Evolutionary conservation across 2,329 filamentous ascomycete species (phyloP).

Genomic region (Coniochaeta sp.): DNA sequence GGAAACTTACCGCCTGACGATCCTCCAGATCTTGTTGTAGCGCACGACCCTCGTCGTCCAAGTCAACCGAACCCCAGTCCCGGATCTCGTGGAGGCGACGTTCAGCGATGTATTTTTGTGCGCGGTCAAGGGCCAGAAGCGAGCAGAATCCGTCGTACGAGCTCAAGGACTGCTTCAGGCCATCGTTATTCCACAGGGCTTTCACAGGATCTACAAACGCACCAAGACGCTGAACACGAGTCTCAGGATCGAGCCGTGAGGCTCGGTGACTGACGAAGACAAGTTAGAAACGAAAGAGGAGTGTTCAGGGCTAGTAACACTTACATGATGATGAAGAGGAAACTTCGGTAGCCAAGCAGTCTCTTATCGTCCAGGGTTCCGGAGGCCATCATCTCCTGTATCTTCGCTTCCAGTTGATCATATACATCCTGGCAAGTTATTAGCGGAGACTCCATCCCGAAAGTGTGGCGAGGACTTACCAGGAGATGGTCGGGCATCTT

Average conservation of each 20-base stretch:
- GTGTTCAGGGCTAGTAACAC: conserved; percentile 13
- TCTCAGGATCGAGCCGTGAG: conserved; percentile 61
- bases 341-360: conserved; percentile 78
- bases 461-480: conserved; percentile 32
- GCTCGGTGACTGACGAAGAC: conserved; percentile 63
- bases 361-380: conserved; percentile 74
- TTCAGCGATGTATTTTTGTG: conserved; percentile 70
- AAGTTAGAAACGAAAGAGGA: conserved; percentile 6
- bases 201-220: conserved; percentile 79
- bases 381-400: conserved; percentile 71
- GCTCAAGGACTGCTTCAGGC: conserved; percentile 61
- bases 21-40: conserved; percentile 75
- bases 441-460: background rate
- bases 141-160: conserved; percentile 75
- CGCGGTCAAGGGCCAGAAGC: conserved; percentile 70
- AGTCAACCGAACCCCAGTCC: conserved; percentile 73
- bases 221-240: conserved; percentile 64
- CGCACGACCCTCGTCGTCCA: conserved; percentile 72
- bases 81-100: conserved; percentile 66
- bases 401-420: conserved; percentile 74
- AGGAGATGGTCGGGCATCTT: conserved; percentile 89
- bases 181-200: conserved; percentile 68
- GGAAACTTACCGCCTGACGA: conserved; percentile 53
- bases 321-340: conserved; percentile 87
- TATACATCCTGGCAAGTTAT: conserved; percentile 61